These are phyloP conservation scores for Pyricularia pennisetigena DNA, from an alignment of 2,329 filamentous ascomycete species.

Conservation along the genomic window DNA sequence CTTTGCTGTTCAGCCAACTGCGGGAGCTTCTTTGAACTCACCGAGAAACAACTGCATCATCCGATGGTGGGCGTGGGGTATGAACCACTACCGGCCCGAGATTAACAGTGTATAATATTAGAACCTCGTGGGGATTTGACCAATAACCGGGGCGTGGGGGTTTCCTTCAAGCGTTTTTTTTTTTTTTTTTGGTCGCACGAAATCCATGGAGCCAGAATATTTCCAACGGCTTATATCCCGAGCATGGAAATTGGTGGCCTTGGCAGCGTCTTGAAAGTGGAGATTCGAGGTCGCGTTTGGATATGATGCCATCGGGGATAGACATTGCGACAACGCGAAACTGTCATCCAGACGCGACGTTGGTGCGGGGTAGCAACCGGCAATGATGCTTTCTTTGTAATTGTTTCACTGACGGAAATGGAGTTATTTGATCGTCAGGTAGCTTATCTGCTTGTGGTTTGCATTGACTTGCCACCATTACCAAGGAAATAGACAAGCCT, in stretches of 20 bases:
- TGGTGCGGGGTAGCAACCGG: not conserved
- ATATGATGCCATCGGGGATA: conserved; percentile 4
- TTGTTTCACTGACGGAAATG: not conserved
- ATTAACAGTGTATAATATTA: not conserved
- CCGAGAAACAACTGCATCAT: not conserved
- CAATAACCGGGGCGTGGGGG: not conserved
- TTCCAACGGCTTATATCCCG: not conserved
- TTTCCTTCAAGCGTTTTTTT: not conserved
- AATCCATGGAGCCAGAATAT: too few relatives aligned
- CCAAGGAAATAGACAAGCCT: not conserved
- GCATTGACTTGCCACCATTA: not conserved
- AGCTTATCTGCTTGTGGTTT: not conserved
- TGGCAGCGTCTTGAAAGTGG: not conserved
- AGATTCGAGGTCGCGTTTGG: not conserved
- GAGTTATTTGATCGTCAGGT: not conserved
- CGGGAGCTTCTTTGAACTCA: not conserved
- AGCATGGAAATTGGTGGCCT: not conserved
- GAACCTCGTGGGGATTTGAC: not conserved
- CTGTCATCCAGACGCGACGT: not conserved
- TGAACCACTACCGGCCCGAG: not conserved
- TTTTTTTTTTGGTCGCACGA: too few relatives aligned
- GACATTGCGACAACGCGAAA: not conserved
- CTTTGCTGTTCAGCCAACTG: not conserved
- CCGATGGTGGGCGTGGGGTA: too few relatives aligned
- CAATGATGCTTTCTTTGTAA: not conserved